phyloP scores from a whole-genome alignment of 495 filamentous ascomycete genomes.

The Astrocystis sublimbata region DNA sequence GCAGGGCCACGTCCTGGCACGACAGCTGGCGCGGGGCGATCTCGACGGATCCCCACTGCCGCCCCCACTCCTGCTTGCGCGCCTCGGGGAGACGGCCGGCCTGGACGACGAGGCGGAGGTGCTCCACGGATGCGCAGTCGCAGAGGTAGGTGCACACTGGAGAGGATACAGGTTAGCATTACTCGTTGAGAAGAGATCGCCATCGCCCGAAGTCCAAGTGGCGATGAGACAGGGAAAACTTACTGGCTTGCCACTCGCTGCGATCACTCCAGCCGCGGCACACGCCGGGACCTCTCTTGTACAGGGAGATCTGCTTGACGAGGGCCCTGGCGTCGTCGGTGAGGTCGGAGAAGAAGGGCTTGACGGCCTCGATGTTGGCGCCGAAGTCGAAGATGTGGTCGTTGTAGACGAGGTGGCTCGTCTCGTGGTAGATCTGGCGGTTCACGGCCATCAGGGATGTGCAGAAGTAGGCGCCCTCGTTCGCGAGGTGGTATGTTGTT shows the following conservation, averaged over 20 bases:
- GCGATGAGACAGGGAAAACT: background rate
- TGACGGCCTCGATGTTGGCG: slow-evolving; percentile 52
- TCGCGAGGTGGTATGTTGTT: slow-evolving; percentile 50
- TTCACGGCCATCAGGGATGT: slow-evolving; percentile 48
- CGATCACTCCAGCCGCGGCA: slow-evolving; percentile 49
- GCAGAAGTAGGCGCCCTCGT: slow-evolving; percentile 38
- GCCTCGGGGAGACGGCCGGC: slow-evolving; percentile 31
- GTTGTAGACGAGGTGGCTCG: slow-evolving; percentile 50
- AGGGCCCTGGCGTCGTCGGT: slow-evolving; percentile 42
- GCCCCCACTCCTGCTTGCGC: slow-evolving; percentile 28
- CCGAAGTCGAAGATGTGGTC: slow-evolving; percentile 55
- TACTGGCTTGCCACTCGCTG: slow-evolving; percentile 47
- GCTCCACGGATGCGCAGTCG: slow-evolving; percentile 33
- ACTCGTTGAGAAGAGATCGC: too few relatives aligned
- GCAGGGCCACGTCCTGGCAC: slow-evolving; percentile 41
- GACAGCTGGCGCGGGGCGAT: slow-evolving; percentile 41
- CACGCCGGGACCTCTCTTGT: slow-evolving; percentile 51
- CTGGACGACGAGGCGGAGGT: slow-evolving; percentile 48
- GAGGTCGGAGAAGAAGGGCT: slow-evolving; percentile 58
- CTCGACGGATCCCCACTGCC: slow-evolving; percentile 26
- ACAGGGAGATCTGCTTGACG: slow-evolving; percentile 45
- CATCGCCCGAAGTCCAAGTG: background rate
- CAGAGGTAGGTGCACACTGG: slow-evolving; percentile 43
- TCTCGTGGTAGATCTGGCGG: slow-evolving; percentile 50
- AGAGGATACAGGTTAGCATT: background rate